Percentiles rank a stretch among this genome's conserved stretches.
phyloP scores from a whole-genome alignment of 768 basidiomycete genomes.

The Russula emetica region DNA sequence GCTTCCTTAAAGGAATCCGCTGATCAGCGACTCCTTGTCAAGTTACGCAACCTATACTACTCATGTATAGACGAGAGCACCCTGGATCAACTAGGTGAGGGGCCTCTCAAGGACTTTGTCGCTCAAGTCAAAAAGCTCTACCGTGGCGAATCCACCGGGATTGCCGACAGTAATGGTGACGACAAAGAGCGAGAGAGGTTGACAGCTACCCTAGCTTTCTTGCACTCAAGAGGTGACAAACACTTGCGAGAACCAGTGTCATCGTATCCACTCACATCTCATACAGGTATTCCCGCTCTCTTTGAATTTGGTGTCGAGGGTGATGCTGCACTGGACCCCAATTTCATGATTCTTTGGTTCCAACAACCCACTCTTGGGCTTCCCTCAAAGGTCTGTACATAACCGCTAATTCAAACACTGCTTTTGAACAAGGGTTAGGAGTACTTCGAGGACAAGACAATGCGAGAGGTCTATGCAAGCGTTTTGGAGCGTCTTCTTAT shows the following conservation, averaged over 20 bases:
- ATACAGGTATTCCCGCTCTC: slow-evolving; percentile 65
- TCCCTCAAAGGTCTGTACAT: slow-evolving; percentile 68
- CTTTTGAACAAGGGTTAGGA: slow-evolving; percentile 46
- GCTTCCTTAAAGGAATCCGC: slow-evolving; percentile 33
- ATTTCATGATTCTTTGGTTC: slow-evolving; percentile 81
- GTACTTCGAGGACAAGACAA: slow-evolving; percentile 77
- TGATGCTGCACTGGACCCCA: slow-evolving; percentile 81
- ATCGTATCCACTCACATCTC: slow-evolving; percentile 8
- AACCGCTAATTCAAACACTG: not conserved
- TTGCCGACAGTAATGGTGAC: slow-evolving; percentile 28
- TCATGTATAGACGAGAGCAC: slow-evolving; percentile 78
- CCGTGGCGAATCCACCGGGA: slow-evolving; percentile 46
- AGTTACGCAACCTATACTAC: slow-evolving; percentile 65
- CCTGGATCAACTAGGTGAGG: slow-evolving; percentile 68
- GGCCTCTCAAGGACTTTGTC: slow-evolving; percentile 66
- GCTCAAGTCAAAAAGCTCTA: slow-evolving; percentile 57
- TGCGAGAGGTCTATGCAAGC: slow-evolving; percentile 63
- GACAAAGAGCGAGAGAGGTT: slow-evolving; percentile 49
- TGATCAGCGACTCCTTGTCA: slow-evolving; percentile 56
- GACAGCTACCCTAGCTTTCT: slow-evolving; percentile 77
- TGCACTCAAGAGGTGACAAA: slow-evolving; percentile 73
- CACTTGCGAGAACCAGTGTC: not conserved
- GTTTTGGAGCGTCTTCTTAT: slow-evolving; percentile 66
- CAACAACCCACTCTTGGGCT: slow-evolving; percentile 77
- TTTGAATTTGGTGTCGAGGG: slow-evolving; percentile 86